These are phyloP conservation scores for Chaetomiaceae sp. DNA, from an alignment of 2,329 filamentous ascomycete species.

Conservation along the genomic window DNA sequence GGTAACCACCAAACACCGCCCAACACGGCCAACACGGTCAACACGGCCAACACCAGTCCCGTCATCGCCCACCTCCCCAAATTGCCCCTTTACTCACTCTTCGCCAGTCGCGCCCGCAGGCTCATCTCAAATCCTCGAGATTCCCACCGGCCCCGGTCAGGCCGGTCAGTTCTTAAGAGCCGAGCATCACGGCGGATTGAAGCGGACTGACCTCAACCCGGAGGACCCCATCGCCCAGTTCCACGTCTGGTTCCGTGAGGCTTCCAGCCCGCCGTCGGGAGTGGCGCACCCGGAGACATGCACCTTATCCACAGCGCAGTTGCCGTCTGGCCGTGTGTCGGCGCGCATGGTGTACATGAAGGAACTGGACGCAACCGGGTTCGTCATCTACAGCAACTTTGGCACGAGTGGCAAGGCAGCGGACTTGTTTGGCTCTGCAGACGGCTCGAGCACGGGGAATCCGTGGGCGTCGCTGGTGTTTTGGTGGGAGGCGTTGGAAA, in stretches of 20 bases:
- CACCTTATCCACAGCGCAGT: slow-evolving; percentile 75
- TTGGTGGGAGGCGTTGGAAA: slow-evolving; percentile 80
- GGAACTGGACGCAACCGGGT: slow-evolving; percentile 77
- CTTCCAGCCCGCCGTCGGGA: slow-evolving; percentile 44
- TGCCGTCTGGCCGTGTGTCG: slow-evolving; percentile 80
- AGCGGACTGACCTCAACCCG: slow-evolving; percentile 55
- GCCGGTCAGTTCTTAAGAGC: slow-evolving; percentile 70
- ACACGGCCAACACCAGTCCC: too few species aligned
- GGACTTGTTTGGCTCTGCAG: slow-evolving; percentile 51
- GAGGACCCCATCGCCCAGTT: slow-evolving; percentile 75
- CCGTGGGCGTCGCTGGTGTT: slow-evolving; percentile 80
- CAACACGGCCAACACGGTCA: too few species aligned
- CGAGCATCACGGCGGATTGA: slow-evolving; percentile 50
- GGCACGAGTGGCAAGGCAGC: slow-evolving; percentile 66
- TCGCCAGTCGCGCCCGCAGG: slow-evolving; percentile 24
- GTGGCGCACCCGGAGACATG: slow-evolving; percentile 83
- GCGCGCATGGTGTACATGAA: slow-evolving; percentile 91
- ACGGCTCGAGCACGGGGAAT: slow-evolving; percentile 46
- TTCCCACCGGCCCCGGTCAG: slow-evolving; percentile 53
- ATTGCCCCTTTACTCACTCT: neutral
- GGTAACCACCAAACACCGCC: slow-evolving; percentile 23
- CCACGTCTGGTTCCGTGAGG: slow-evolving; percentile 79
- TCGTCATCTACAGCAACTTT: slow-evolving; percentile 92
- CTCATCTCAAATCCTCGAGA: slow-evolving; percentile 58
- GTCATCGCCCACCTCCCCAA: neutral